Evolutionary conservation across 192 early-diverging fungal genomes (phyloP).

Genomic region (Entomortierella chlamydospora): DNA sequence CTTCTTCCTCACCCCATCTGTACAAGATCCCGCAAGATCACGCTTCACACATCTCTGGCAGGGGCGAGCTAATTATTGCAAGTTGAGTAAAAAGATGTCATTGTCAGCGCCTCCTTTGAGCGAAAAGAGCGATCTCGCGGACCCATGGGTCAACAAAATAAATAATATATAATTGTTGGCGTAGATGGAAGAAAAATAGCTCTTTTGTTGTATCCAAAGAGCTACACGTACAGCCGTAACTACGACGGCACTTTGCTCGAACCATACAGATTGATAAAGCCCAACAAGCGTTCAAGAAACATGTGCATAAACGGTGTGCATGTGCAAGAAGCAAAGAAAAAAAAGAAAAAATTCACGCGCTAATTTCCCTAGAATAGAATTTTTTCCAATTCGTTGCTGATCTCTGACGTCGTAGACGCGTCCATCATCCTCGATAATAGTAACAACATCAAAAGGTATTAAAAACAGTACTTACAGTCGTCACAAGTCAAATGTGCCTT

Average conservation of each 20-base stretch:
- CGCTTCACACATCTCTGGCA: slow-evolving; percentile 90
- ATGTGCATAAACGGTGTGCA: not conserved
- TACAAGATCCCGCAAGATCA: slow-evolving; percentile 78
- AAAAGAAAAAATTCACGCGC: too few relatives aligned
- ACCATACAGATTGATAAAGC: too few relatives aligned
- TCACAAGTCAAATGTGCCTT: slow-evolving; percentile 83
- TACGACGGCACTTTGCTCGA: too few relatives aligned
- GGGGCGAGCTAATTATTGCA: slow-evolving; percentile 77
- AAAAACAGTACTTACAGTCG: slow-evolving; percentile 60
- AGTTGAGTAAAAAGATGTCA: not conserved
- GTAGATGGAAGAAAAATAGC: too few relatives aligned
- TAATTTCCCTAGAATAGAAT: too few relatives aligned
- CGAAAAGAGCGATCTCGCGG: too few relatives aligned
- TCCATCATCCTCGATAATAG: not conserved
- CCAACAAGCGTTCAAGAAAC: not conserved
- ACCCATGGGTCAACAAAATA: too few relatives aligned
- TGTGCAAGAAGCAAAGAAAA: not conserved
- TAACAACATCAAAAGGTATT: not conserved
- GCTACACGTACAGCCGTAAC: too few relatives aligned
- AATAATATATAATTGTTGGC: too few relatives aligned
- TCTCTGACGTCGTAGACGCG: too few relatives aligned
- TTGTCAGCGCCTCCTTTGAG: not conserved
- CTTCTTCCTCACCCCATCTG: slow-evolving; percentile 89
- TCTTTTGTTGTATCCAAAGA: too few relatives aligned
- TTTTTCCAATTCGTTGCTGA: too few relatives aligned